A percentile compares a stretch with the other conserved stretches of the same genome.
Conservation (phyloP, 208 protist genomes). For the Crithidia fasciculata region DNA sequence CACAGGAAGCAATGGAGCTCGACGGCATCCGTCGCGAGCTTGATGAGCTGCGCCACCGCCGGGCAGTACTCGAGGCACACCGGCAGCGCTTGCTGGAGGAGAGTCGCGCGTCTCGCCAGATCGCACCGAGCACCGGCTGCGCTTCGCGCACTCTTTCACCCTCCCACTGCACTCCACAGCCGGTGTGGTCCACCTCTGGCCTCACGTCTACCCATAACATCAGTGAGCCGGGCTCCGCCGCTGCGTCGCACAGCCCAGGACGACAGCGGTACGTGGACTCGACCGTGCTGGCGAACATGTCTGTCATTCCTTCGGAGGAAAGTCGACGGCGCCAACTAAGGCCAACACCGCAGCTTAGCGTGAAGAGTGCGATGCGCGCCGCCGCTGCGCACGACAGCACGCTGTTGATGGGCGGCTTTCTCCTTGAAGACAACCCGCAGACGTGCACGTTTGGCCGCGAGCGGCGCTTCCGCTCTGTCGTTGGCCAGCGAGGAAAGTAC, state of each 20-base stretch:
- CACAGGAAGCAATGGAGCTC: slow-evolving; percentile 25
- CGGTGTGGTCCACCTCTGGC: slow-evolving; percentile 3
- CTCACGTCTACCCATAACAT: slow-evolving; percentile 1
- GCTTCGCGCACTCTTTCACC: neutral
- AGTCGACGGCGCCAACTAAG: slow-evolving; percentile 37
- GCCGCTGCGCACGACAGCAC: slow-evolving; percentile 58
- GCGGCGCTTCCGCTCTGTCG: slow-evolving; percentile 65
- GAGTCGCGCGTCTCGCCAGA: neutral
- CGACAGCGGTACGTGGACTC: slow-evolving; percentile 15
- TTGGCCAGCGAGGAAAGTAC: slow-evolving; percentile 52
- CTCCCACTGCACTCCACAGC: neutral
- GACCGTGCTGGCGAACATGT: slow-evolving; percentile 2
- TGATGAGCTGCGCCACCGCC: slow-evolving; percentile 53
- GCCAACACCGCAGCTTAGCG: slow-evolving; percentile 43
- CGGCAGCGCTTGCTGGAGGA: slow-evolving; percentile 47
- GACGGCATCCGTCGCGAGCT: slow-evolving; percentile 58
- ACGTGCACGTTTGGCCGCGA: slow-evolving; percentile 74
- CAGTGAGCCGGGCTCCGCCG: slow-evolving; percentile 7
- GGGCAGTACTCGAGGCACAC: slow-evolving; percentile 57
- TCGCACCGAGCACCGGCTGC: neutral
- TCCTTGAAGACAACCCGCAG: slow-evolving; percentile 56
- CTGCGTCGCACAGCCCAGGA: neutral
- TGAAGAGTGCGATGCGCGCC: slow-evolving; percentile 61
- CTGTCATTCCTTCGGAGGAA: slow-evolving; percentile 37
- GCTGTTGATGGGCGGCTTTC: slow-evolving; percentile 61